Evolutionary conservation across 192 early-diverging fungal species (phyloP), one percentile per base, ranked within the genome.

Genomic region (Umbelopsis ramanniana): DNA sequence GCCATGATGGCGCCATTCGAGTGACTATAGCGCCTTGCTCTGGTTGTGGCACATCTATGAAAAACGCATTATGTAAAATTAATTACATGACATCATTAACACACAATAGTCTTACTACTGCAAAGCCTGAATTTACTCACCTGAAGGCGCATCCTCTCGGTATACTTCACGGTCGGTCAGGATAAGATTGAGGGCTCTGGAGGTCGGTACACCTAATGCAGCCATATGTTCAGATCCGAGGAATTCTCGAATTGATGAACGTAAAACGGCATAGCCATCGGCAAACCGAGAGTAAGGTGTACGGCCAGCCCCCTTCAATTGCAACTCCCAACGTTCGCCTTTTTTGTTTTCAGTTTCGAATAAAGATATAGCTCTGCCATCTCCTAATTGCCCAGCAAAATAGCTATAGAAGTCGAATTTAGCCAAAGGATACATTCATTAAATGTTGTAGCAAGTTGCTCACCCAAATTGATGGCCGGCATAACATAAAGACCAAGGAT

Each of bases 261-360:
- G 81, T n/a, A 96, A 75, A 9, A 95, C 94, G 0, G 96, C 96
- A 66, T 87, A 91, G 1, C 94, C 96, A 72, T 97, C 96, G 8
- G 89, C 93, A 53, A 94, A 91, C 14, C 96, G 82, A 46, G 94
- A 93, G 77, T 93, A 97, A 2, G 94, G 93, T 6, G 96, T 97
- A 71, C 87, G 81, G 6, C 96, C 92, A 1, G 90, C 90, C 26
- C 95, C 95, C 74, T 97, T 97, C 24, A 97, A 79, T 77, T 97
- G 93, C 37, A 95, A 24, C 68, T 97, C 95, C 88, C 87, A 93
- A 1, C 78, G 48, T 17, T 82, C 73, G 2, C 81, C 79, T 7
- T 53, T 72, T 0, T 26, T 68, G 6, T 72, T 70, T 12, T 80
- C 70, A 0, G 83, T 83, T 68, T 86, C 85, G 54, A 79, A 94